Evolutionary conservation across 2,329 filamentous ascomycete species (phyloP).

Genomic region (Phoma sp.): DNA sequence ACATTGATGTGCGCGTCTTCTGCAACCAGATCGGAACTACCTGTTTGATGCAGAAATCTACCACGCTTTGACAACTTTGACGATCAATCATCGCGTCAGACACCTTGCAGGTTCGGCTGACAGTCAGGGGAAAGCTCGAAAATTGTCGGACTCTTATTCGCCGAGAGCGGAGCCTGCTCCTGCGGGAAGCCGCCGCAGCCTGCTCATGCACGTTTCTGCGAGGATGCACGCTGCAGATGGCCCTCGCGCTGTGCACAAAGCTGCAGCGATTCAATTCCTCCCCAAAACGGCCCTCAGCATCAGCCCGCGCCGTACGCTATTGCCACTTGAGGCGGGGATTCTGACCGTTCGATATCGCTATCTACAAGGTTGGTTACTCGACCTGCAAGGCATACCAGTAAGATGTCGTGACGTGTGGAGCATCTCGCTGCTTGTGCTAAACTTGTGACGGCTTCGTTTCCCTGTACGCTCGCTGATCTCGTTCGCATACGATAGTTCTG

Average conservation of each 20-base stretch:
- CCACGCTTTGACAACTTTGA: conserved; percentile 5
- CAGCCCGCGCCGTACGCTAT: conserved; percentile 26
- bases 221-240: conserved; percentile 38
- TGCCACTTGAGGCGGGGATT: conserved; percentile 31
- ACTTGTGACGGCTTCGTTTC: background rate
- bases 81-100: conserved; percentile 25
- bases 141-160: conserved; percentile 25
- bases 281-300: conserved; percentile 33
- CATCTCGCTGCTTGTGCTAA: background rate
- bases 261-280: conserved; percentile 33
- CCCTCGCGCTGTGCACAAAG: conserved; percentile 38
- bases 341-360: conserved; percentile 10
- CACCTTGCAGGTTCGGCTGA: conserved; percentile 14
- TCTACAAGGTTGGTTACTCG: conserved; percentile 1
- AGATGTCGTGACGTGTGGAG: background rate
- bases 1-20: conserved; percentile 1
- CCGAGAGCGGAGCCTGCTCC: conserved; percentile 29
- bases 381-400: conserved; percentile 3
- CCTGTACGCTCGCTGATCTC: background rate
- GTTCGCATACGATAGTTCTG: conserved; percentile 10
- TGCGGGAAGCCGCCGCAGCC: conserved; percentile 26
- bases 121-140: conserved; percentile 26
- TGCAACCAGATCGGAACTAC: conserved; percentile 3
- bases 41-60: conserved; percentile 5
- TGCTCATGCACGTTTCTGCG: conserved; percentile 36